Percentiles rank a stretch among this genome's conserved stretches.
These are phyloP conservation scores for Trichoderma sp. DNA, from an alignment of 2,329 filamentous ascomycete genomes.

Conservation along the genomic window DNA sequence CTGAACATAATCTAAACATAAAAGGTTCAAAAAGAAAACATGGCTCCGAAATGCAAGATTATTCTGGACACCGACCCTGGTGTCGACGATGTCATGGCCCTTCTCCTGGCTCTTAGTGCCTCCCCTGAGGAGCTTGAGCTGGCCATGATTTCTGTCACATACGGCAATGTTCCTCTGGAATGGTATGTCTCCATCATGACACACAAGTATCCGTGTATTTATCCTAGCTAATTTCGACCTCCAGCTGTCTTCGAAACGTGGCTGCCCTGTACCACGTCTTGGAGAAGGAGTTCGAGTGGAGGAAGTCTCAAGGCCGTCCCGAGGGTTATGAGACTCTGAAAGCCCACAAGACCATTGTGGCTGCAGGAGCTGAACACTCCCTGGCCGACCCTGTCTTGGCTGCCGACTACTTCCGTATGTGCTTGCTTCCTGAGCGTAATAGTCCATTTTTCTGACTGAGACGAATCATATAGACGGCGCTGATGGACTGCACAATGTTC, in stretches of 20 bases:
- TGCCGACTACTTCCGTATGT: constrained; percentile 83
- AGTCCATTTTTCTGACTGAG: neutral
- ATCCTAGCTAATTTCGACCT: neutral
- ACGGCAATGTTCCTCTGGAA: constrained; percentile 86
- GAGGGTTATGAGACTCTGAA: constrained; percentile 72
- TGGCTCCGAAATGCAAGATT: constrained; percentile 57
- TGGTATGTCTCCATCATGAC: constrained; percentile 50
- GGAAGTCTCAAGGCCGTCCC: constrained; percentile 63
- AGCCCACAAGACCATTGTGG: constrained; percentile 75
- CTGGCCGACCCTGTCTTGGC: constrained; percentile 78
- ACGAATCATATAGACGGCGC: constrained; percentile 57
- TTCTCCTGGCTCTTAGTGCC: constrained; percentile 82
- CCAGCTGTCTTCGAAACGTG: constrained; percentile 80
- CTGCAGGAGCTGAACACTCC: constrained; percentile 82
- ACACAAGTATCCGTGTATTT: neutral
- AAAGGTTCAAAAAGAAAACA: neutral
- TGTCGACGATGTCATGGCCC: constrained; percentile 86
- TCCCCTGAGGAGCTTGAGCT: constrained; percentile 83
- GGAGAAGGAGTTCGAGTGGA: constrained; percentile 84
- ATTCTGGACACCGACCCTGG: constrained; percentile 85
- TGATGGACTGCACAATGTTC: constrained; percentile 76
- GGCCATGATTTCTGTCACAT: constrained; percentile 81
- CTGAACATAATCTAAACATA: neutral
- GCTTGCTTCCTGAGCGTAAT: constrained; percentile 24
- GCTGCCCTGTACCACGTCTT: constrained; percentile 90